A percentile compares a stretch with the other conserved stretches of the same genome.
phyloP scores from a whole-genome alignment of 179 eudicot genomes.

The Sideroxylon spinosum region DNA sequence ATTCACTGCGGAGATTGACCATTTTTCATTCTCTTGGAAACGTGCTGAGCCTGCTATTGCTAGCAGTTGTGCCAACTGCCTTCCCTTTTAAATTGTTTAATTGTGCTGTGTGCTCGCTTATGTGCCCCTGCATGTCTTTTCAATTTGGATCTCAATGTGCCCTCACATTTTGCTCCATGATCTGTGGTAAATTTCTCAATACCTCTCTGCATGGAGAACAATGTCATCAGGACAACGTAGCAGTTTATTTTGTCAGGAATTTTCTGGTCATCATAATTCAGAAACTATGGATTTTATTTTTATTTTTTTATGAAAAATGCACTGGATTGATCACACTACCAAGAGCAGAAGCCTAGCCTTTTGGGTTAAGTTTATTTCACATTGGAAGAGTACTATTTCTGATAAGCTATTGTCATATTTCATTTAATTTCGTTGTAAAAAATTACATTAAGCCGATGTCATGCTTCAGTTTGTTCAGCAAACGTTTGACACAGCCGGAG shows the following conservation, averaged over 20 bases:
- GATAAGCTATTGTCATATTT: background rate
- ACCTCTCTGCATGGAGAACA: background rate
- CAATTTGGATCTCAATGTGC: background rate
- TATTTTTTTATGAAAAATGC: background rate
- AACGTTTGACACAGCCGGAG: constrained; percentile 56
- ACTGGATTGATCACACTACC: background rate
- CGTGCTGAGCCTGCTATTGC: background rate
- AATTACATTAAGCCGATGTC: constrained; percentile 10
- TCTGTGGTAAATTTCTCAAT: background rate
- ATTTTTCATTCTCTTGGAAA: background rate
- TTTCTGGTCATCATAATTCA: too few relatives aligned
- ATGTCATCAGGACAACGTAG: background rate
- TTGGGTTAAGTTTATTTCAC: background rate
- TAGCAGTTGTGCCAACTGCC: background rate
- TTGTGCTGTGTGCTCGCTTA: background rate
- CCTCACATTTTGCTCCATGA: too few relatives aligned
- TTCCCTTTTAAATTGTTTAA: background rate
- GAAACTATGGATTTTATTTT: too few relatives aligned
- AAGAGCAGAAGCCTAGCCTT: background rate
- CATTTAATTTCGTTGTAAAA: too few relatives aligned
- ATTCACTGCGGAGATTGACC: background rate
- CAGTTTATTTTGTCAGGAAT: too few relatives aligned
- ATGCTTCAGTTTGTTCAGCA: constrained; percentile 66
- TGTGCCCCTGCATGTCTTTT: background rate
- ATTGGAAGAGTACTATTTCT: background rate